A percentile compares a stretch with the other conserved stretches of the same genome.
Conservation (phyloP, 192 early-diverging fungal genomes). For the Phlyctochytrium bullatum region DNA sequence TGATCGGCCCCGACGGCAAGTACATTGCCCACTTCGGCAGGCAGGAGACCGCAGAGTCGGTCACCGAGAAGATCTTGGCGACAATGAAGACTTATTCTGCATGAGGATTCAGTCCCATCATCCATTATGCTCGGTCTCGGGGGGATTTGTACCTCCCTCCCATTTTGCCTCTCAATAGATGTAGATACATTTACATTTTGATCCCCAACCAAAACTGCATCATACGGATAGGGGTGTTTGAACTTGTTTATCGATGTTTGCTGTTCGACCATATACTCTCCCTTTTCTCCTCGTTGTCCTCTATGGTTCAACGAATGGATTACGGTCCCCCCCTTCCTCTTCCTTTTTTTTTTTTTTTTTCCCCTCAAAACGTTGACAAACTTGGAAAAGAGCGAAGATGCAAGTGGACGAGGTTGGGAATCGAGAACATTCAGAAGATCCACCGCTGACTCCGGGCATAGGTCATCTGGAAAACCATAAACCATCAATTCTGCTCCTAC, state of each 20-base stretch:
- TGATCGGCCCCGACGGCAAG: slow-evolving; percentile 87
- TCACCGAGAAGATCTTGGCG: slow-evolving; percentile 49
- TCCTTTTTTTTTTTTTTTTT: slow-evolving; percentile 21
- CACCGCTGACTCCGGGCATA: slow-evolving; percentile 62
- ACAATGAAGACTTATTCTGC: slow-evolving; percentile 8
- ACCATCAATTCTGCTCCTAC: slow-evolving; percentile 96
- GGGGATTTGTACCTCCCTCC: too few relatives aligned
- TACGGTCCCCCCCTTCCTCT: neutral
- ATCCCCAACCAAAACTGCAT: too few relatives aligned
- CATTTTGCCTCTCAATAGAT: too few relatives aligned
- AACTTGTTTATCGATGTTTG: too few relatives aligned
- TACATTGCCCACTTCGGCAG: slow-evolving; percentile 92
- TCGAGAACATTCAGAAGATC: slow-evolving; percentile 6
- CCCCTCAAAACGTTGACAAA: neutral
- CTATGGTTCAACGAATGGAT: neutral
- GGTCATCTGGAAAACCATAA: slow-evolving; percentile 94
- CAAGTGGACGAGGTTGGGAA: neutral
- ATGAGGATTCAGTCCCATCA: too few relatives aligned
- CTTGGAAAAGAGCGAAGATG: neutral
- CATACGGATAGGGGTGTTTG: too few relatives aligned
- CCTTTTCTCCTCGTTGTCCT: too few relatives aligned
- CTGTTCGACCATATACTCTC: too few relatives aligned
- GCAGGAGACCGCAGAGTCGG: slow-evolving; percentile 65
- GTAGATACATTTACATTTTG: too few relatives aligned
- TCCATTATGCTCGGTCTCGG: too few relatives aligned